phyloP scores from a whole-genome alignment of 805 yeast genomes.

The Hanseniaspora singularis region DNA sequence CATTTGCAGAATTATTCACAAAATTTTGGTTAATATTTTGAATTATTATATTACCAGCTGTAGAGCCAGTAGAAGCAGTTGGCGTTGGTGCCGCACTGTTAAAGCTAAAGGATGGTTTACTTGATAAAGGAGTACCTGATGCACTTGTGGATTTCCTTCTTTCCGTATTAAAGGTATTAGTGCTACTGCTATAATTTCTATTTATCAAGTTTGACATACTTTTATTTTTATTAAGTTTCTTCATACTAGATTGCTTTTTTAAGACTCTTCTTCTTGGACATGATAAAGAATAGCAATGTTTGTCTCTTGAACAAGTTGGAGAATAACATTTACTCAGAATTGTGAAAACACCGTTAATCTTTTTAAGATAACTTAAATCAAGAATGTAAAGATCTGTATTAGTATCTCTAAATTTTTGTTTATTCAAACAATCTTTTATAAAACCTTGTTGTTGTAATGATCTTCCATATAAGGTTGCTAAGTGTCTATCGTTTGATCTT shows the following conservation, averaged over 20 bases:
- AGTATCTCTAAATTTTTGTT: slow-evolving; percentile 83
- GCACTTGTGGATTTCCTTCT: slow-evolving; percentile 12
- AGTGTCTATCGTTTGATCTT: slow-evolving; percentile 78
- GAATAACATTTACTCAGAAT: slow-evolving; percentile 89
- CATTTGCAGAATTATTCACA: background rate
- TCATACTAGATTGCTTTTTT: slow-evolving; percentile 88
- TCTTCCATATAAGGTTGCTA: slow-evolving; percentile 80
- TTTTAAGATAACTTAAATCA: slow-evolving; percentile 31
- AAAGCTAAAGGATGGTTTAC: slow-evolving; percentile 1
- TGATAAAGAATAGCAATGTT: slow-evolving; percentile 84
- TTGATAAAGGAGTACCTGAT: slow-evolving; percentile 5
- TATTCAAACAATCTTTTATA: slow-evolving; percentile 91
- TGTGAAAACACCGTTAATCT: slow-evolving; percentile 84
- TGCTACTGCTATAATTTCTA: background rate
- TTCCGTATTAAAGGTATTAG: background rate
- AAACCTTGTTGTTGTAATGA: slow-evolving; percentile 88
- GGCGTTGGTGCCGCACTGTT: background rate
- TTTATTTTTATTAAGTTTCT: slow-evolving; percentile 23
- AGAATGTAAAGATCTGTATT: slow-evolving; percentile 79
- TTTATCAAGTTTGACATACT: slow-evolving; percentile 2
- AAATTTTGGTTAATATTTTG: slow-evolving; percentile 11
- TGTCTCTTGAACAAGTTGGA: slow-evolving; percentile 85
- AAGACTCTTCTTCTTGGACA: slow-evolving; percentile 70
- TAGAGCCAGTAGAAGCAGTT: background rate
- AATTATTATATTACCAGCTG: slow-evolving; percentile 31